Evolutionary conservation across 1,139 yeast species (phyloP), one percentile per base, ranked within the genome.

Genomic region (Lodderomyces orthopsilosis): DNA sequence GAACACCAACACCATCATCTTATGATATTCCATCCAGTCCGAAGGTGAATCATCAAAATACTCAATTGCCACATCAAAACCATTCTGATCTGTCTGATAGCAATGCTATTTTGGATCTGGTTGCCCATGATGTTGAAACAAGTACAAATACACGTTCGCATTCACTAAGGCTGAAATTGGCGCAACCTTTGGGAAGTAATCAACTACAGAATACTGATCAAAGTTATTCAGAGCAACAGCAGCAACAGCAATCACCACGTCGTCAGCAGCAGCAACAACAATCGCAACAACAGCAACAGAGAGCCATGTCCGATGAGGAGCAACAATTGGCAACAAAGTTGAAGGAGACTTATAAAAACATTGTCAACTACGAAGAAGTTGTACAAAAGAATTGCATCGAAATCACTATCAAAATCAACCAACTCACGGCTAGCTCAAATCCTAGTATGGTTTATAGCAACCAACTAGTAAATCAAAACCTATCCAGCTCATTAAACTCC

Each of bases 311-410:
- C 1, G 84, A 77, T 46, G 87, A 83, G 56, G 89, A 84, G 58
- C 90, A 83, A 51, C 81, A 80, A 44, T 65, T 84, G 43, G 87
- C 88, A 4, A 72, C 85, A 3, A 83, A 83, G 54, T 61, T 84
- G 24, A 88, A 85, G 58, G 90, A 84, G 55, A 83, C 89, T 6
- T 85, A 84, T 59, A 83, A 83, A 53, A 71, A 77, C 44, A 84
- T 85, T 40, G 82, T 84, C 42, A 79, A 78, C 51, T 75, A 75
- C 51, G 91, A 84, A 63, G 82, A 81, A 47, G 78, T 80, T 45
- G 79, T 84, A 18, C 91, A 84, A 57, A 83, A 82, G 51, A 80
- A 81, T 48, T 84, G 83, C 60, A 68, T 77, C 15, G 82, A 77
- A 42, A 65, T 78, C 32, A 75, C 79, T 41, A 64, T 74, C 49